Evolutionary conservation across 2,329 filamentous ascomycete species (phyloP).

Genomic region (Aspergillus quadrilineatus): DNA sequence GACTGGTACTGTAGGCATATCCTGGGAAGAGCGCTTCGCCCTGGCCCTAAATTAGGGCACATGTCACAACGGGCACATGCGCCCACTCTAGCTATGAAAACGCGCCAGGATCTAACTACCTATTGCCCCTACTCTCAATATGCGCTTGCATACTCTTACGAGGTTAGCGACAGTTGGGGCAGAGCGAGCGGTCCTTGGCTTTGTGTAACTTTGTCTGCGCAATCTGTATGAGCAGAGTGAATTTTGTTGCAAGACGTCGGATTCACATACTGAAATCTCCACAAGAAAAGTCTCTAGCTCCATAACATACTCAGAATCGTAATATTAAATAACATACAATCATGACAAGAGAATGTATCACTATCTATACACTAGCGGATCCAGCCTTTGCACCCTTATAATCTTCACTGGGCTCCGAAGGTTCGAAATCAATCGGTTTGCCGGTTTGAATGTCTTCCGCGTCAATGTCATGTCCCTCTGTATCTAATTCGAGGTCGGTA

Average conservation of each 20-base stretch:
- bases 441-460: constrained; percentile 25
- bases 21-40: neutral
- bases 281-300: neutral
- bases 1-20: too few species aligned
- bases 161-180: too few species aligned
- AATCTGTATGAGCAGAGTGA: too few species aligned
- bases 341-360: constrained; percentile 5
- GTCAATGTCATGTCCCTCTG: constrained; percentile 34
- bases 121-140: too few species aligned
- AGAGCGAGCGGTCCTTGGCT: too few species aligned
- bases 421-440: constrained; percentile 11
- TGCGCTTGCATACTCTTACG: too few species aligned
- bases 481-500: constrained; percentile 32
- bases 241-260: neutral
- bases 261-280: neutral
- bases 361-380: constrained; percentile 11
- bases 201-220: too few species aligned
- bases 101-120: too few species aligned
- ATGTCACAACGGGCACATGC: too few species aligned
- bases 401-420: constrained; percentile 16
- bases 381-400: constrained; percentile 25
- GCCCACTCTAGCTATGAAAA: too few species aligned
- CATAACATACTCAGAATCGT: neutral
- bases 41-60: neutral
- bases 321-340: constrained; percentile 1